phyloP scores from a whole-genome alignment of 2,329 filamentous ascomycete species.

The Hypoxylon sp. region DNA sequence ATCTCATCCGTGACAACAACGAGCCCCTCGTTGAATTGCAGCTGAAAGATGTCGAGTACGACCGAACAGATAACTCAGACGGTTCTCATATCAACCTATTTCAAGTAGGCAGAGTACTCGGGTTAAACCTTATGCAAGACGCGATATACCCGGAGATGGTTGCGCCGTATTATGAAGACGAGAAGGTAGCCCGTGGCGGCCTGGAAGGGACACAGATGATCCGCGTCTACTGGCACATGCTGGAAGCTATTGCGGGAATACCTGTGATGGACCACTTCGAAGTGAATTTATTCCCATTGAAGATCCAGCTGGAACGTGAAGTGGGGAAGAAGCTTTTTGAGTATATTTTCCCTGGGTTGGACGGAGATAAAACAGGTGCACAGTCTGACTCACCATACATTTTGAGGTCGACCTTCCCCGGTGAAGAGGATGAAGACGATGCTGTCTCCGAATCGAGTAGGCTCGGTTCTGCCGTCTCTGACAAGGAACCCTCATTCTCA shows the following conservation, averaged over 20 bases:
- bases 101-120: constrained; percentile 87
- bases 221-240: constrained; percentile 95
- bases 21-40: constrained; percentile 94
- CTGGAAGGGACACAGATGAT: constrained; percentile 83
- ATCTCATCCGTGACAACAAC: constrained; percentile 87
- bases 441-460: constrained; percentile 56
- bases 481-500: constrained; percentile 65
- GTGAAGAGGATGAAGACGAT: constrained; percentile 61
- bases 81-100: constrained; percentile 95
- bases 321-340: constrained; percentile 94
- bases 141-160: constrained; percentile 98
- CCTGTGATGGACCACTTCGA: constrained; percentile 98
- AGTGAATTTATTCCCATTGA: constrained; percentile 91
- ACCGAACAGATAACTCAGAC: constrained; percentile 95
- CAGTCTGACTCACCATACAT: constrained; percentile 73
- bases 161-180: constrained; percentile 82
- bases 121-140: constrained; percentile 88
- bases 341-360: constrained; percentile 93
- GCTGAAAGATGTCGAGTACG: constrained; percentile 89
- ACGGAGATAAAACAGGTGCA: constrained; percentile 62
- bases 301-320: constrained; percentile 92
- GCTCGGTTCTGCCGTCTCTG: constrained; percentile 54
- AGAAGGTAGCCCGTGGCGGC: constrained; percentile 64
- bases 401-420: constrained; percentile 58
- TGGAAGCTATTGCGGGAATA: constrained; percentile 97